These are phyloP conservation scores for Protostelium mycophagum DNA, from an alignment of 78 protist species.

Conservation along the genomic window DNA sequence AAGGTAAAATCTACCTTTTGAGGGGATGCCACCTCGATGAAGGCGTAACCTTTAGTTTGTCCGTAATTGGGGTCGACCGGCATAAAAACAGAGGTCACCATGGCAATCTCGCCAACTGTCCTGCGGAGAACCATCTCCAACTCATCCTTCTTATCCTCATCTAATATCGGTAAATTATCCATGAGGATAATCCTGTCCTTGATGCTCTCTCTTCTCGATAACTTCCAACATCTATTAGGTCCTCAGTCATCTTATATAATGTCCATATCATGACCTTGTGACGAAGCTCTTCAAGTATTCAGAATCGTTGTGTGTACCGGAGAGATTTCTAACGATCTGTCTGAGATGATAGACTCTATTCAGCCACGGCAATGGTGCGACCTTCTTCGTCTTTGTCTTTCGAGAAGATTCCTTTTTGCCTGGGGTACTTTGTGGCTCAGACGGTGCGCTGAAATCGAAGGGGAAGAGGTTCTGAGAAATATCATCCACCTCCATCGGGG, in stretches of 20 bases:
- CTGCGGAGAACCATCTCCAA: neutral
- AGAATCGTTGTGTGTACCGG: neutral
- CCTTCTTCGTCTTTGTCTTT: neutral
- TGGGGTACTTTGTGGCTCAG: neutral
- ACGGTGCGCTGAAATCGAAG: neutral
- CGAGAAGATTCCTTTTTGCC: neutral
- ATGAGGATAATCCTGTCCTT: neutral
- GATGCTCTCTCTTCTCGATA: neutral
- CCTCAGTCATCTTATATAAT: neutral
- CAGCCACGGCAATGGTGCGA: neutral
- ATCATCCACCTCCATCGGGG: neutral
- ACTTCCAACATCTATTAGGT: neutral
- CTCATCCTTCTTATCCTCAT: neutral
- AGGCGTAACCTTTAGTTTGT: neutral
- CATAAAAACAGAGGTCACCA: neutral
- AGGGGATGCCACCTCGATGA: neutral
- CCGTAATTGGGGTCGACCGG: slow-evolving; percentile 1
- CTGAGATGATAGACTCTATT: neutral
- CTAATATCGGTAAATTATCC: slow-evolving; percentile 4
- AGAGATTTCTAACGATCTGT: neutral
- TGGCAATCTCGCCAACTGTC: neutral
- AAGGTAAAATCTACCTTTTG: no score
- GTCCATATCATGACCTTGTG: neutral
- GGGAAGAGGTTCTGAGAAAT: neutral
- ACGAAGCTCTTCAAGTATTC: neutral